These are phyloP conservation scores for Cladosporium sp. DNA, from an alignment of 2,329 filamentous ascomycete genomes.

Conservation along the genomic window DNA sequence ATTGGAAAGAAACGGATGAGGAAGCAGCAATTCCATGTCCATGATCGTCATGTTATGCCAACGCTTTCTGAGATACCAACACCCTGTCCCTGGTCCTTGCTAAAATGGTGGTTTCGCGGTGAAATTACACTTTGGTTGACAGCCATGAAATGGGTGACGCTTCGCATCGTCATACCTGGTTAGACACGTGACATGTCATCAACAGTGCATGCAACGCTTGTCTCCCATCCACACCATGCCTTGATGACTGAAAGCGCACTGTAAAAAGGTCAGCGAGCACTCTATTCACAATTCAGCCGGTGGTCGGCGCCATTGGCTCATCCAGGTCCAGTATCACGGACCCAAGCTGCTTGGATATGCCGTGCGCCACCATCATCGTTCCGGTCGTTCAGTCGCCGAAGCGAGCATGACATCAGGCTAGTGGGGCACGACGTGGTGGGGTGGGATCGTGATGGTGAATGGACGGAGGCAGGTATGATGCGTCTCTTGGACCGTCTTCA, in stretches of 20 bases:
- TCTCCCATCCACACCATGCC: not conserved
- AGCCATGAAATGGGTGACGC: not conserved
- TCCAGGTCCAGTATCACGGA: not conserved
- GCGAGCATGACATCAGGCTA: slow-evolving; percentile 6
- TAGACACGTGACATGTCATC: not conserved
- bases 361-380: not conserved
- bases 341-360: not conserved
- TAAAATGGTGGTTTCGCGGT: not conserved
- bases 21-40: too few species aligned
- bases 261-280: not conserved
- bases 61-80: too few species aligned
- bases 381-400: not conserved
- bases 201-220: not conserved
- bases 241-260: not conserved
- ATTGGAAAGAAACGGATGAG: too few species aligned
- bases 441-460: slow-evolving; percentile 1
- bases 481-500: not conserved
- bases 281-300: not conserved
- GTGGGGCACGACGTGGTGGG: slow-evolving; percentile 6
- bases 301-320: not conserved
- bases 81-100: not conserved
- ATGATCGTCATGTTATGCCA: too few species aligned
- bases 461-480: not conserved
- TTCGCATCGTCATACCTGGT: not conserved
- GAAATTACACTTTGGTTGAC: not conserved